Base-by-base conservation (phyloP, 2,329 filamentous ascomycete species). In the Claviceps paspali region DNA sequence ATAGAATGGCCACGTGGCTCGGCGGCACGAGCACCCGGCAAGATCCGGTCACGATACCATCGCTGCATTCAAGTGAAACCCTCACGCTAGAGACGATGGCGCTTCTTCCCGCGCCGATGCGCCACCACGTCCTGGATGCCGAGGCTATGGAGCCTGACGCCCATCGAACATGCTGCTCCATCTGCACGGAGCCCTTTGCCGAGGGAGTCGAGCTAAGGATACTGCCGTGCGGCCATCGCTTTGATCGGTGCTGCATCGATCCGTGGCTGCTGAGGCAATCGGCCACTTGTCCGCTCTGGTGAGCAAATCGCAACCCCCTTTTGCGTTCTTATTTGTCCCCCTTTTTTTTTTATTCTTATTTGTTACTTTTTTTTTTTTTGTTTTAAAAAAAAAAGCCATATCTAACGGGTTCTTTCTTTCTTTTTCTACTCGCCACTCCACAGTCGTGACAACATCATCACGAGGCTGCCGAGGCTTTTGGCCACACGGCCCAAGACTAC, bases 271-370 rank as follows among this genome's bases (percentile, higher is more conserved):
- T 32, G 17, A 32, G 18, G 17, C 35, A 23, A 19, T 34, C 39
- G 15, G 31, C 35, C 4, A 38, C 39, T 11, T 41, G 39, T 32
- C 39, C 39, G 5, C 28, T 41, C 1, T 41, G 35, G 39, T 41
- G 24, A 22, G 35, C 9, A 26, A 6, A 9, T 10, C 6, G 24
- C 10, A 4, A 6, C 6, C 10, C 7, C 27, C 19, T 11, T 22
- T 30, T 12, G 11, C 17, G n/a, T 15, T 14, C n/a, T 26, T 34
- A 23, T 24, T 7, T 17, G 15, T 14, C 29, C 3, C 33, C 6
- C 11, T 21, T 17, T 17, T 26, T n/a, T 27, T 26, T 19, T 26
- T 26, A 4, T 22, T 26, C 10, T 21, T 22, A 1, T 29, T 29
- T 29, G 3, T 17, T 17, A 18, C 5, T 12, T 6, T 15, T 12